Evolutionary conservation across 2,329 filamentous ascomycete species (phyloP), one percentile per base, ranked within the genome.

Genomic region (Lasiodiplodia sp.): DNA sequence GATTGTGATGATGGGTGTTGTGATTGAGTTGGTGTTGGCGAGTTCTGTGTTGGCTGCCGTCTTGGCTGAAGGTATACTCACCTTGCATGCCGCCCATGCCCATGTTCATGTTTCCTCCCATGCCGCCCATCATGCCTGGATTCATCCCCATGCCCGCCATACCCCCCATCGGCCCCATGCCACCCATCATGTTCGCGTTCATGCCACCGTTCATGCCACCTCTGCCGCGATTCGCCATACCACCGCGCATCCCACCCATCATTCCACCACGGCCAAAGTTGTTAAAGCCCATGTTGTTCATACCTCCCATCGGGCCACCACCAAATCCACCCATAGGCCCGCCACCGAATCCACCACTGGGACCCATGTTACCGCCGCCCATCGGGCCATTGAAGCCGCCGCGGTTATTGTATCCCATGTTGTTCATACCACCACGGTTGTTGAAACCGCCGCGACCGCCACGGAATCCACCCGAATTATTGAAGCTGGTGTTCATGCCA

Each of bases 271-370:
- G 83, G 52, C 85, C 78, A 73, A 80, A 79, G 69, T 74, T 77
- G 70, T 68, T 68, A 58, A 68, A 68, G 53, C 68, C 68, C 62
- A 79, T 79, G 69, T 78, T 78, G 72, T 77, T 79, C 72, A 68
- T 68, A 11, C 58, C 52, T 21, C 65, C 65, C 68, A 69, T 69
- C 4, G 65, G 65, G 2, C 56, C 56, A 52, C 71, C 70, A 14
- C 71, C 71, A 14, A 64, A 58, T 23, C 75, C 75, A 47, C 67
- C 67, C 71, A 72, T 72, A 4, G 70, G 70, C 6, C 60, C 60
- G 47, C 82, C 81, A 56, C 78, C 80, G 73, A 87, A 87, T 69
- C 84, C 86, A 71, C 85, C 84, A 73, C 79, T 78, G 3, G 75
- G 75, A 34, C 71, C 70, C 51, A 77, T 77, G 34, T 85, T 85